Base-by-base conservation (phyloP, 2,329 filamentous ascomycete species). In the Pseudogymnoascus sp. region DNA sequence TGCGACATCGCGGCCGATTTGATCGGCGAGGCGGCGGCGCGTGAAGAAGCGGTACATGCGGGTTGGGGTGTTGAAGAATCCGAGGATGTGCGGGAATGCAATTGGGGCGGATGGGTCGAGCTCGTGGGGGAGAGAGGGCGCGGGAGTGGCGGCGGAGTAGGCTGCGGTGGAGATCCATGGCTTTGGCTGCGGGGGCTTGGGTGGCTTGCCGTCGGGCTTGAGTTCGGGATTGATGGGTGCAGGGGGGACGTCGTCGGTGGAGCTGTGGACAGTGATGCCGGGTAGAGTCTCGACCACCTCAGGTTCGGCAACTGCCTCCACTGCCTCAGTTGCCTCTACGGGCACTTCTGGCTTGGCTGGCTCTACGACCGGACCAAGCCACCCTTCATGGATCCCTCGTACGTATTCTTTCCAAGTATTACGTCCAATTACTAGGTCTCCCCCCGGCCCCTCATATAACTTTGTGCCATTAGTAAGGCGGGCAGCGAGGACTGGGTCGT, bases 321-420 rank as follows among this genome's bases (percentile, higher is more conserved):
- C 13, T 42, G 50, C 10, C 62, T 67, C 67, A 61, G 61, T 61
- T 33, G 63, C 64, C 26, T 59, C 47, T 16, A 37, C 69, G 64
- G 33, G 67, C 16, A 68, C 64, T 16, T 61, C 71, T 64, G 73
- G 73, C 62, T 77, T 73, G 29, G 73, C 70, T 1, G 89, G 88
- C 63, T 85, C 76, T 64, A 88, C 84, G 47, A 96, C 78, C 6
- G 95, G 92, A 0, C 95, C 93, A 24, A 99, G 78, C 93, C 95
- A 99, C 63, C 95, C 95, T 76, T 99, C 95, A 74, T 99, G 95
- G 68, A 97, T 73, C 53, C 95, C 95, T 64, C 93, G 83, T 24
- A 97, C 80, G 74, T 97, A 99, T 76, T 99, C 95, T 77, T 97
- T 99, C 95, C 95, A 99, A 8, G 93, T 88, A 73, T 97, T 90